phyloP scores from a whole-genome alignment of 2,329 filamentous ascomycete species.

The Aphanocladium album region DNA sequence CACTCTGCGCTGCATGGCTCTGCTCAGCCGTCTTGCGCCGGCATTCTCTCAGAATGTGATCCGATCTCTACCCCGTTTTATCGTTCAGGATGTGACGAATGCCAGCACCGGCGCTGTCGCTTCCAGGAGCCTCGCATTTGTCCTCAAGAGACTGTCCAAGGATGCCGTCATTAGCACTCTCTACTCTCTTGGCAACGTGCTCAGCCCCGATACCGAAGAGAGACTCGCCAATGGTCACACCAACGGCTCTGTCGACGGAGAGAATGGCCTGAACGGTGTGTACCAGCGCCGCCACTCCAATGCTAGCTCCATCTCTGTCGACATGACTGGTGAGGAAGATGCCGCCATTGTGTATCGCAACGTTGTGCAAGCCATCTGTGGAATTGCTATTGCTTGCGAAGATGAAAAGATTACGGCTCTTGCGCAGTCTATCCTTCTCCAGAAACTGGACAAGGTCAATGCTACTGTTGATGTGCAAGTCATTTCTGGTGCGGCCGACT shows the following conservation, averaged over 20 bases:
- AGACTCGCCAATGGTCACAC: slow-evolving; percentile 47
- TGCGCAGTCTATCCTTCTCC: slow-evolving; percentile 91
- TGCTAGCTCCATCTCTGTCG: slow-evolving; percentile 75
- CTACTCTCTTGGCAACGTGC: slow-evolving; percentile 92
- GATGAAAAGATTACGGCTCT: slow-evolving; percentile 92
- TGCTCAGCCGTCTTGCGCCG: slow-evolving; percentile 72
- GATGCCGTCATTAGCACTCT: slow-evolving; percentile 92
- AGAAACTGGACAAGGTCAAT: slow-evolving; percentile 86
- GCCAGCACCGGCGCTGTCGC: slow-evolving; percentile 68
- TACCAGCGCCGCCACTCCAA: slow-evolving; percentile 55
- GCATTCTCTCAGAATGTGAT: slow-evolving; percentile 70
- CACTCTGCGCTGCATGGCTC: slow-evolving; percentile 74
- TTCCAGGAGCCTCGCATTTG: slow-evolving; percentile 76
- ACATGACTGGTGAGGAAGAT: slow-evolving; percentile 72
- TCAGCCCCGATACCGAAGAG: slow-evolving; percentile 65
- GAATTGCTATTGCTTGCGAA: slow-evolving; percentile 73
- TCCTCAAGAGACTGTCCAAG: slow-evolving; percentile 77
- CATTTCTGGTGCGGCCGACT: slow-evolving; percentile 70
- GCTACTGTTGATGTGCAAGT: slow-evolving; percentile 77
- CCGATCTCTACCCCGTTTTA: slow-evolving; percentile 75
- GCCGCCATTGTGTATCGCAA: slow-evolving; percentile 72
- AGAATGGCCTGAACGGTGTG: slow-evolving; percentile 35
- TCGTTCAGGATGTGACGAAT: slow-evolving; percentile 75
- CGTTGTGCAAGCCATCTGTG: slow-evolving; percentile 91
- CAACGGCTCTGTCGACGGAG: slow-evolving; percentile 39